Percentiles rank a stretch among this genome's conserved stretches.
These are phyloP conservation scores for Suillus paluster DNA, from an alignment of 768 basidiomycete species.

Conservation along the genomic window DNA sequence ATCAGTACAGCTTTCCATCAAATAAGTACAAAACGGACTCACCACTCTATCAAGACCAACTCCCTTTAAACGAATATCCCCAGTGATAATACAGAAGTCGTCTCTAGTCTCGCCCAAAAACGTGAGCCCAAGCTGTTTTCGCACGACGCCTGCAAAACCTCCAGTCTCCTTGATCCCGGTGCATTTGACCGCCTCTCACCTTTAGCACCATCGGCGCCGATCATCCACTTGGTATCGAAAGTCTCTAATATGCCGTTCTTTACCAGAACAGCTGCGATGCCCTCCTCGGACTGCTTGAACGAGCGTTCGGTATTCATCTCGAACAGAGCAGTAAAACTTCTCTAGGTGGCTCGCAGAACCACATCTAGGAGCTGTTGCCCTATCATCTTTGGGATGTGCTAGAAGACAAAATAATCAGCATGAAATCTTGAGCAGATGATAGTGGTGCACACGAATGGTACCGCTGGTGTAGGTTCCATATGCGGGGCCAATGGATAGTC, in stretches of 20 bases:
- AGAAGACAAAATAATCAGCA: neutral
- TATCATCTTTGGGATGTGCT: slow-evolving; percentile 20
- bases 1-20: neutral
- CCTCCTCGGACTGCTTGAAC: slow-evolving; percentile 38
- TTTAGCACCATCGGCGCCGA: slow-evolving; percentile 20
- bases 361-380: slow-evolving; percentile 38
- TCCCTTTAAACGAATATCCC: slow-evolving; percentile 40
- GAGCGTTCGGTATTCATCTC: slow-evolving; percentile 39
- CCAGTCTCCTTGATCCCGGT: neutral
- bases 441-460: slow-evolving; percentile 27
- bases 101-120: slow-evolving; percentile 36
- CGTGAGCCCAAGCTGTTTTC: slow-evolving; percentile 14
- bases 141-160: slow-evolving; percentile 3
- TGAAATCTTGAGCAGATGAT: neutral
- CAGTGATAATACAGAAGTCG: slow-evolving; percentile 29
- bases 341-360: slow-evolving; percentile 22
- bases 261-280: slow-evolving; percentile 27
- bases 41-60: slow-evolving; percentile 46
- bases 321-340: slow-evolving; percentile 32
- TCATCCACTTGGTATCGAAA: slow-evolving; percentile 11
- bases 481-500: slow-evolving; percentile 19
- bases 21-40: slow-evolving; percentile 13
- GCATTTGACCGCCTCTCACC: slow-evolving; percentile 7
- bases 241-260: slow-evolving; percentile 6
- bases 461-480: slow-evolving; percentile 23